Evolutionary conservation across 2,329 filamentous ascomycete species (phyloP).

Genomic region (Trichophyton benhamiae): DNA sequence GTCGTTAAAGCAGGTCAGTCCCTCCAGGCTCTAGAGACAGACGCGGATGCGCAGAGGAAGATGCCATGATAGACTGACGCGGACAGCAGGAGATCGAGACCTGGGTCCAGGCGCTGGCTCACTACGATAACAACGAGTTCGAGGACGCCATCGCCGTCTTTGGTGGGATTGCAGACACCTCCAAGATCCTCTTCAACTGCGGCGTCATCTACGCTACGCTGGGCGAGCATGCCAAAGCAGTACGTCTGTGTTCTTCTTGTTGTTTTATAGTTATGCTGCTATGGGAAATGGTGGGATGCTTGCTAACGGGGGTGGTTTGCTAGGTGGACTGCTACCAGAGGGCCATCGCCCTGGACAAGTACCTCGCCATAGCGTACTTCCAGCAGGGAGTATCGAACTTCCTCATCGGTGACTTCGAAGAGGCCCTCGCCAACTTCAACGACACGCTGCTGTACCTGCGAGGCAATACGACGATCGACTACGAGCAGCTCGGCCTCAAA

Average conservation of each 20-base stretch:
- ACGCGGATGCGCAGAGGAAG: too few relatives aligned
- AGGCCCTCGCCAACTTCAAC: slow-evolving; percentile 96
- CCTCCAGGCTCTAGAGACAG: background rate
- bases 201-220: slow-evolving; percentile 95
- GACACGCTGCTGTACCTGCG: slow-evolving; percentile 88
- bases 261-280: background rate
- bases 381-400: slow-evolving; percentile 98
- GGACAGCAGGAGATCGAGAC: slow-evolving; percentile 81
- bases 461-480: slow-evolving; percentile 95
- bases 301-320: too few relatives aligned
- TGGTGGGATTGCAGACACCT: slow-evolving; percentile 79
- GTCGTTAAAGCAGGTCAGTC: slow-evolving; percentile 18
- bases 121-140: slow-evolving; percentile 96
- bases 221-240: slow-evolving; percentile 89
- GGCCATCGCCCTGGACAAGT: slow-evolving; percentile 80
- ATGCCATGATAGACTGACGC: background rate
- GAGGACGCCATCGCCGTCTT: slow-evolving; percentile 78
- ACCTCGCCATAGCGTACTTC: slow-evolving; percentile 94
- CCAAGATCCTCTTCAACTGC: slow-evolving; percentile 97
- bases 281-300: background rate
- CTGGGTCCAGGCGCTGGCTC: slow-evolving; percentile 81
- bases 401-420: slow-evolving; percentile 89
- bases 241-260: slow-evolving; percentile 38
- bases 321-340: slow-evolving; percentile 92
- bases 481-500: slow-evolving; percentile 84